Base-by-base conservation (phyloP, 495 filamentous ascomycete species). In the Penicillium cosmopolitanum region DNA sequence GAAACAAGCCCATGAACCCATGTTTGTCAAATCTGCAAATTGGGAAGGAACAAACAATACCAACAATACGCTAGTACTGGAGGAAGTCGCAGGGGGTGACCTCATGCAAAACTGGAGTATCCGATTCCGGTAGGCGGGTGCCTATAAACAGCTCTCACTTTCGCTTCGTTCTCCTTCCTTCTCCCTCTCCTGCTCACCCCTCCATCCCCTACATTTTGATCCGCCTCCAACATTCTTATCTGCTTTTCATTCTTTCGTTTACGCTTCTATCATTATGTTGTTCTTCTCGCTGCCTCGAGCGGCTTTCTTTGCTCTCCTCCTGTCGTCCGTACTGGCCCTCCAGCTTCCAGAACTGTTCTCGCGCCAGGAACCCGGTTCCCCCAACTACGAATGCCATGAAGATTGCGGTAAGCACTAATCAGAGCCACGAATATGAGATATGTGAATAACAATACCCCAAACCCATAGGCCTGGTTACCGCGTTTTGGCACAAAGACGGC, bases 351-450 rank as follows among this genome's bases (percentile, higher is more conserved):
- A n/a, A 1, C 11, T 13, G 36, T 38, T n/a, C 36, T 9, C 15
- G 36, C 36, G 36, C 15, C 36, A 38, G 36, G 73, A 67, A 6
- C 77, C 77, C 2, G 81, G 80, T 13, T 73, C 77, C 1, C 69
- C 78, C 7, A 52, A 64, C 1, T 84, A 81, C 60, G 71, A 76
- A 10, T 84, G 81, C 52, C 81, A 84, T 56, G 72, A 73, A 38
- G 74, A 75, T 58, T 84, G 81, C 56, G 81, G 81, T 82, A 59
- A 55, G 73, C 28, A 31, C 56, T 7, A 11, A 4, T 9, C 11
- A 33, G 18, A 40, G 7, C 2, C 48, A 55, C 38, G 21, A 66
- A 8, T 35, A 9, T 34, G 21, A n/a, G 18, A 38, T 50, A 44
- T 53, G 10, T 55, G 42, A 25, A 42, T 52, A 19, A 57, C 50